phyloP scores from a whole-genome alignment of 2,329 filamentous ascomycete species.

The Raffaelea deltoideospora region DNA sequence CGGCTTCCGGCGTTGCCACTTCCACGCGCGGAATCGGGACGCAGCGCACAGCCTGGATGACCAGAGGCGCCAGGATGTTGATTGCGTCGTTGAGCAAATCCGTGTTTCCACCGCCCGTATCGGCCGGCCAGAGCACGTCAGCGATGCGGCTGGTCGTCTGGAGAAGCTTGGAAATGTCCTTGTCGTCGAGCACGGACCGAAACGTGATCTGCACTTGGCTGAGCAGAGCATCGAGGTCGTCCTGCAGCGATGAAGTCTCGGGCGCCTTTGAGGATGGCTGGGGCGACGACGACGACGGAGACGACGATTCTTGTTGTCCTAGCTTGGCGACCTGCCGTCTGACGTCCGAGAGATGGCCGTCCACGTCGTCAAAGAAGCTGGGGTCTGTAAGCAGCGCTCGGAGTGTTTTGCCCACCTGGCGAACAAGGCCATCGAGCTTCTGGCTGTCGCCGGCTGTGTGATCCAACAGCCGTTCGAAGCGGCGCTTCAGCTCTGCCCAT shows the following conservation, averaged over 20 bases:
- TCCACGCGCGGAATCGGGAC: constrained; percentile 86
- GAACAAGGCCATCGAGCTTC: constrained; percentile 68
- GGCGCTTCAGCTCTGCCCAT: constrained; percentile 60
- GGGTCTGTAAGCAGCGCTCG: constrained; percentile 77
- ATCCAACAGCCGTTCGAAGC: constrained; percentile 54
- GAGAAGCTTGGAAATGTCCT: constrained; percentile 54
- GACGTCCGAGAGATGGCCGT: constrained; percentile 36
- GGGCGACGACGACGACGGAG: constrained; percentile 15
- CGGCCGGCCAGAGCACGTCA: constrained; percentile 50
- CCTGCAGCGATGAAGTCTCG: constrained; percentile 40
- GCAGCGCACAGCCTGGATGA: constrained; percentile 68
- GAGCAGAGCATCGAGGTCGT: constrained; percentile 60
- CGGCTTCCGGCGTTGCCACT: constrained; percentile 65
- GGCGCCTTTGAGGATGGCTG: too few relatives aligned
- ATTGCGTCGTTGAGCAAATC: constrained; percentile 62
- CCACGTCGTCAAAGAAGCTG: constrained; percentile 64
- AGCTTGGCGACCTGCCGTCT: constrained; percentile 37
- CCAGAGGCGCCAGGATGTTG: constrained; percentile 65
- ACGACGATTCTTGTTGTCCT: constrained; percentile 50
- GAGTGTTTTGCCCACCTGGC: constrained; percentile 56
- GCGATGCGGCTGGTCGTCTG: constrained; percentile 53
- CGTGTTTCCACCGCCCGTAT: constrained; percentile 48
- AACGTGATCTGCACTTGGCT: constrained; percentile 54
- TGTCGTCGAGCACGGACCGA: constrained; percentile 53
- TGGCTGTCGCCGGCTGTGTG: constrained; percentile 55